Conservation (phyloP, 2,329 filamentous ascomycete genomes). For the Fusarium vanettenii region DNA sequence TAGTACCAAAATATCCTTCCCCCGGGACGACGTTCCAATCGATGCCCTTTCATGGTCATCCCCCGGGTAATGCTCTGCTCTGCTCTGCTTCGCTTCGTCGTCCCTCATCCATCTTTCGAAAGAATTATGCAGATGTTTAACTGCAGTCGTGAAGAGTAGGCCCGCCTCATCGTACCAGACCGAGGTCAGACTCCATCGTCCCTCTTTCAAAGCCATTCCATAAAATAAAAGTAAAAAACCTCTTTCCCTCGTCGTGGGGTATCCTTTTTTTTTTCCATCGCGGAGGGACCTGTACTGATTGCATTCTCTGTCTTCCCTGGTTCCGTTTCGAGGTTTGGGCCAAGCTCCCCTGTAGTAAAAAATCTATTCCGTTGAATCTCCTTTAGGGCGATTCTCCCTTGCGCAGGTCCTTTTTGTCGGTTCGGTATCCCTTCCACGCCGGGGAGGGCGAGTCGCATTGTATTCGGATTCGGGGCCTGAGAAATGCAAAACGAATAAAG, state of each 20-base stretch:
- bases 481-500: constrained; percentile 38
- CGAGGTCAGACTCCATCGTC: constrained; percentile 42
- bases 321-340: constrained; percentile 44
- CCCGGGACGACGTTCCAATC: constrained; percentile 29
- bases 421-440: constrained; percentile 25
- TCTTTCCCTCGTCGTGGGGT: constrained; percentile 38
- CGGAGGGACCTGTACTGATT: constrained; percentile 42
- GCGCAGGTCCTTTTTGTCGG: constrained; percentile 17
- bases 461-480: constrained; percentile 29
- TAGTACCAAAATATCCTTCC: constrained; percentile 37
- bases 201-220: constrained; percentile 34
- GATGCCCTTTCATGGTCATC: constrained; percentile 11
- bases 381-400: constrained; percentile 37
- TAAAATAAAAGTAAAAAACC: constrained; percentile 14
- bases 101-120: constrained; percentile 38
- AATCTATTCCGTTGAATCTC: constrained; percentile 44
- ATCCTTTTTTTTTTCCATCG: constrained; percentile 39
- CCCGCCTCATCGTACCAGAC: constrained; percentile 45
- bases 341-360: constrained; percentile 34
- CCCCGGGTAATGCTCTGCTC: not conserved
- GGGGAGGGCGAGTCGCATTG: constrained; percentile 36
- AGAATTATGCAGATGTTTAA: constrained; percentile 46
- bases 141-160: constrained; percentile 44
- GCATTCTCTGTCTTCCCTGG: constrained; percentile 49
- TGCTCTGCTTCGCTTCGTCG: not conserved